Conservation (phyloP, 345 rosid genomes). For the Carallia brachiata region DNA sequence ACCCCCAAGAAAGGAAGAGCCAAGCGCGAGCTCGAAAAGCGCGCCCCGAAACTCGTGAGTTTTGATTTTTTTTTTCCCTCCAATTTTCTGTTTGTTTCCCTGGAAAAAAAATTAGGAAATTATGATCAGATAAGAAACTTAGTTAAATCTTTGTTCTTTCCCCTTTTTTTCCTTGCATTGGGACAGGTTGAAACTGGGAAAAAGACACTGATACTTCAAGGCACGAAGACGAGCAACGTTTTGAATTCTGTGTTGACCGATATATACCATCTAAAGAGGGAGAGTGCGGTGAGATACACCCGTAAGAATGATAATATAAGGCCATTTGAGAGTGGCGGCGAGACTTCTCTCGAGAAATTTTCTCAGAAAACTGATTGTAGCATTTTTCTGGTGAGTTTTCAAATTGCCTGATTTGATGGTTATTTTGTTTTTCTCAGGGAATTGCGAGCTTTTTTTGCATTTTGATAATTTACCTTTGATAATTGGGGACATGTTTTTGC, state of each 20-base stretch:
- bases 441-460: not conserved
- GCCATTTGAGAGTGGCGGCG: constrained; percentile 94
- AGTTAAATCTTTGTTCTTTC: not conserved
- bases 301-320: constrained; percentile 89
- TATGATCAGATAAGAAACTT: no score
- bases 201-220: constrained; percentile 90
- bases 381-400: constrained; percentile 68
- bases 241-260: constrained; percentile 66
- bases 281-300: constrained; percentile 62
- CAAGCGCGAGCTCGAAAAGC: constrained; percentile 64
- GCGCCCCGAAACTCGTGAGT: constrained; percentile 80
- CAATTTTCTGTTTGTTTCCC: constrained; percentile 19
- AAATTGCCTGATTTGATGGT: not conserved
- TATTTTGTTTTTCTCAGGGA: not conserved
- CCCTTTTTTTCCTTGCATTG: not conserved
- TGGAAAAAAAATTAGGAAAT: not conserved
- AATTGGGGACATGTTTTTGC: no score
- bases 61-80: not conserved
- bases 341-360: constrained; percentile 87
- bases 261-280: constrained; percentile 71
- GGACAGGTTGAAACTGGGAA: constrained; percentile 82
- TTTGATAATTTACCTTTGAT: not conserved
- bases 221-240: constrained; percentile 76
- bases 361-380: constrained; percentile 92
- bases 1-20: constrained; percentile 52